phyloP scores from a whole-genome alignment of 345 rosid genomes.

The Anastatica hierochuntica region DNA sequence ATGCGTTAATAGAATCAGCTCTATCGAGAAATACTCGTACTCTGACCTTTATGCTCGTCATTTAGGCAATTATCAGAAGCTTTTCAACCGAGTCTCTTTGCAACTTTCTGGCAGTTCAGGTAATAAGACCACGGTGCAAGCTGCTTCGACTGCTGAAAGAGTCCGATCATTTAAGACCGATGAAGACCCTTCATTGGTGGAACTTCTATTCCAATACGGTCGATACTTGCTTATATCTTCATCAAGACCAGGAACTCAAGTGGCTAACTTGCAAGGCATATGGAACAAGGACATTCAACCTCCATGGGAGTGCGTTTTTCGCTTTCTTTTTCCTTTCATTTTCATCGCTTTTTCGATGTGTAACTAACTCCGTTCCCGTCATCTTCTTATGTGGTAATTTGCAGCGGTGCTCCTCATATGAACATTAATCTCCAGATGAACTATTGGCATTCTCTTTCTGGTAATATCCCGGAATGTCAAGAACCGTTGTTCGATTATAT shows the following conservation, averaged over 20 bases:
- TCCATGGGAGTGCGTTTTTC: conserved; percentile 70
- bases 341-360: neutral
- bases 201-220: conserved; percentile 74
- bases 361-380: neutral
- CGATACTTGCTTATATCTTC: conserved; percentile 81
- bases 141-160: conserved; percentile 54
- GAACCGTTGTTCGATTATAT: conserved; percentile 80
- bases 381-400: conserved; percentile 2
- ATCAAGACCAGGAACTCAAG: conserved; percentile 88
- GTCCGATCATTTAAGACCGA: conserved; percentile 58
- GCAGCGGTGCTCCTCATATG: conserved; percentile 85
- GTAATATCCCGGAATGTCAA: conserved; percentile 78
- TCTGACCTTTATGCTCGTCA: conserved; percentile 59
- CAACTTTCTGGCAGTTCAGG: conserved; percentile 42
- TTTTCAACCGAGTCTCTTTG: conserved; percentile 66
- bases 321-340: neutral
- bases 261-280: conserved; percentile 86
- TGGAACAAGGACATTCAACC: conserved; percentile 83
- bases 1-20: conserved; percentile 30
- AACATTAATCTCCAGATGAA: conserved; percentile 97
- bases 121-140: conserved; percentile 18
- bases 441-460: conserved; percentile 88
- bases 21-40: conserved; percentile 42
- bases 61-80: conserved; percentile 58
- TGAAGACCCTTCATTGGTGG: conserved; percentile 84